Evolutionary conservation across 331 rosid genomes (phyloP).

Genomic region (Pyracantha coccinea): DNA sequence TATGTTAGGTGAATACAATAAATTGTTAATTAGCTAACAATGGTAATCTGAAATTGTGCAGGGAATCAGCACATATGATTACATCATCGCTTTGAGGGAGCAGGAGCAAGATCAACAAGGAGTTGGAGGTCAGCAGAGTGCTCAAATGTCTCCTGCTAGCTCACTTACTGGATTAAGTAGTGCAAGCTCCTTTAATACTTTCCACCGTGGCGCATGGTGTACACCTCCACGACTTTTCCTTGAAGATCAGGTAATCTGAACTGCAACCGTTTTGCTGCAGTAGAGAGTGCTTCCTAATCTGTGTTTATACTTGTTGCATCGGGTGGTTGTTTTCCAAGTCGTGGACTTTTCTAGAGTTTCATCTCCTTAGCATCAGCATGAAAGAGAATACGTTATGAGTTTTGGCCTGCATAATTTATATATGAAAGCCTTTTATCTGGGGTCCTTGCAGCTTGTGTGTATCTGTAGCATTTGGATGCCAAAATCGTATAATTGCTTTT

Average conservation of each 20-base stretch:
- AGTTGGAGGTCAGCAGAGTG: conserved; percentile 86
- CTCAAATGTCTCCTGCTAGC: conserved; percentile 97
- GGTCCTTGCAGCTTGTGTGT: too few species aligned
- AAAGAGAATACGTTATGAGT: too few species aligned
- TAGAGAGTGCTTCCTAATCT: neutral
- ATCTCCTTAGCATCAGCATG: neutral
- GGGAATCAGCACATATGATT: conserved; percentile 98
- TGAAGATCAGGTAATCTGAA: conserved; percentile 79
- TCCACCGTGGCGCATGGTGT: conserved; percentile 96
- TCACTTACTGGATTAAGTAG: conserved; percentile 96
- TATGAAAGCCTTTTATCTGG: too few species aligned
- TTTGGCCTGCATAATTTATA: too few species aligned
- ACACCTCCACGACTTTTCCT: conserved; percentile 92
- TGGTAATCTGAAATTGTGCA: conserved; percentile 16
- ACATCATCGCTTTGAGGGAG: conserved; percentile 96
- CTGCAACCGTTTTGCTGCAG: neutral
- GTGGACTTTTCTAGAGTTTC: neutral
- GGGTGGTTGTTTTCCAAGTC: neutral
- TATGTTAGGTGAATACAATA: neutral
- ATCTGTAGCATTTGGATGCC: too few species aligned
- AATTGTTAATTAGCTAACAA: neutral
- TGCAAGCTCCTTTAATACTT: conserved; percentile 84
- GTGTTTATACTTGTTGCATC: neutral
- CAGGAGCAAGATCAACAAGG: conserved; percentile 94
- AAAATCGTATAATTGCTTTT: too few species aligned